Evolutionary conservation across 1,284 basidiomycete species (phyloP).

Genomic region (Tylopilus sp.): DNA sequence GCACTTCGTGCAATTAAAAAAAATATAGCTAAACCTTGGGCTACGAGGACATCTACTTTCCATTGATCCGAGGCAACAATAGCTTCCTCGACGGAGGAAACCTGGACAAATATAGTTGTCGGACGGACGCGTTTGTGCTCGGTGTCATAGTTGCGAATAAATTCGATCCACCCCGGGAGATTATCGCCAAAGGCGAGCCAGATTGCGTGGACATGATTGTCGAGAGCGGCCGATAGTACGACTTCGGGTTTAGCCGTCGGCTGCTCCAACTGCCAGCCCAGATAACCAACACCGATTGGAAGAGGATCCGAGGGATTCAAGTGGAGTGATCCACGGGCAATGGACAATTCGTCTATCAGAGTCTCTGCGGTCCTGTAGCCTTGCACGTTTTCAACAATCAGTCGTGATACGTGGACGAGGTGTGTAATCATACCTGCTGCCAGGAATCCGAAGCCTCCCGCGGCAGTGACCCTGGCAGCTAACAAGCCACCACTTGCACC

Average conservation of each 20-base stretch:
- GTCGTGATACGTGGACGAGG: neutral
- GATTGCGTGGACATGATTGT: constrained; percentile 56
- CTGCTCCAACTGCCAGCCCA: constrained; percentile 66
- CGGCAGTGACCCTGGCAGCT: constrained; percentile 58
- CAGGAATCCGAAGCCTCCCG: constrained; percentile 70
- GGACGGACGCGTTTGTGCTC: constrained; percentile 36
- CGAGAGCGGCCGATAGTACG: constrained; percentile 49
- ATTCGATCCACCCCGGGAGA: constrained; percentile 55
- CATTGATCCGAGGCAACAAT: constrained; percentile 52
- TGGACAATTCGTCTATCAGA: constrained; percentile 46
- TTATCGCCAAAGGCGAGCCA: constrained; percentile 71
- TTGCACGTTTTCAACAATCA: constrained; percentile 23
- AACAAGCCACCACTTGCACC: constrained; percentile 58
- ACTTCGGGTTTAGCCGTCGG: constrained; percentile 25
- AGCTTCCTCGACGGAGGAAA: constrained; percentile 57
- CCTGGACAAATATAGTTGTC: constrained; percentile 60
- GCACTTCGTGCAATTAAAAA: neutral
- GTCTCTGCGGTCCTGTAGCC: constrained; percentile 44
- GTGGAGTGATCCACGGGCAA: constrained; percentile 43
- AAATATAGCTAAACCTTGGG: constrained; percentile 52
- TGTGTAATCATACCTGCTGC: constrained; percentile 43
- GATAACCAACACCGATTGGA: constrained; percentile 70
- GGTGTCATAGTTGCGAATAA: constrained; percentile 51
- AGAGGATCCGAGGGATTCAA: constrained; percentile 37
- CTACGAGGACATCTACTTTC: constrained; percentile 69